Evolutionary conservation across 352 stramenopile species (phyloP).

Genomic region (Pythium monospermum): DNA sequence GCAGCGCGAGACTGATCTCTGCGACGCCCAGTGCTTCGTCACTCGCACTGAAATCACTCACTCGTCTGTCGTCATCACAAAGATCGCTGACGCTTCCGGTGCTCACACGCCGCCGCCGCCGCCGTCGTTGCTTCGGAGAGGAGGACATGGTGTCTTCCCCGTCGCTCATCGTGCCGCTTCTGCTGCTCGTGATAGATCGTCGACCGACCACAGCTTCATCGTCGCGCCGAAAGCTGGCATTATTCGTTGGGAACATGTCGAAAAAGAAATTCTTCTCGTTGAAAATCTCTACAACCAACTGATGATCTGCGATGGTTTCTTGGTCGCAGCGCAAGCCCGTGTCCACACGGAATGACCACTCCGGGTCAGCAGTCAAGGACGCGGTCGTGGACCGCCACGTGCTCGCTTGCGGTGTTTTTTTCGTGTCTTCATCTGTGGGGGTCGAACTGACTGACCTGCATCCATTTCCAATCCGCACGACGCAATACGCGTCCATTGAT

Average conservation of each 20-base stretch:
- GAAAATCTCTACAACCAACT: slow-evolving; percentile 46
- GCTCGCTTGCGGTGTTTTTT: neutral
- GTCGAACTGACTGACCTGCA: too few relatives aligned
- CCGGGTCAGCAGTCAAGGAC: slow-evolving; percentile 25
- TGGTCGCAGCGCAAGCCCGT: neutral
- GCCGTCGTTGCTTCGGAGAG: neutral
- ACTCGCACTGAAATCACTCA: neutral
- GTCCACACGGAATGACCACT: slow-evolving; percentile 35
- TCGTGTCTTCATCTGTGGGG: neutral
- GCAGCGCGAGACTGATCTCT: slow-evolving; percentile 38
- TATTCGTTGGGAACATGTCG: slow-evolving; percentile 66
- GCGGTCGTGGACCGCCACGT: slow-evolving; percentile 29
- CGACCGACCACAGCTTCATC: neutral
- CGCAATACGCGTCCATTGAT: slow-evolving; percentile 63
- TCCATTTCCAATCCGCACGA: slow-evolving; percentile 24
- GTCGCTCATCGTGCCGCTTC: neutral
- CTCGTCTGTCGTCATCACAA: neutral
- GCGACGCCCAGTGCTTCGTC: slow-evolving; percentile 54
- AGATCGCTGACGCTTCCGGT: neutral
- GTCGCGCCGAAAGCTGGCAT: slow-evolving; percentile 3
- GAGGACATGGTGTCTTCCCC: neutral
- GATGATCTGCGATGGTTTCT: slow-evolving; percentile 5
- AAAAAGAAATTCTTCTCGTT: slow-evolving; percentile 82
- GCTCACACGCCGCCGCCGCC: neutral
- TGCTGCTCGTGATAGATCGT: neutral